Evolutionary conservation across 768 basidiomycete species (phyloP).

Genomic region (Fomitopsis pulvina): DNA sequence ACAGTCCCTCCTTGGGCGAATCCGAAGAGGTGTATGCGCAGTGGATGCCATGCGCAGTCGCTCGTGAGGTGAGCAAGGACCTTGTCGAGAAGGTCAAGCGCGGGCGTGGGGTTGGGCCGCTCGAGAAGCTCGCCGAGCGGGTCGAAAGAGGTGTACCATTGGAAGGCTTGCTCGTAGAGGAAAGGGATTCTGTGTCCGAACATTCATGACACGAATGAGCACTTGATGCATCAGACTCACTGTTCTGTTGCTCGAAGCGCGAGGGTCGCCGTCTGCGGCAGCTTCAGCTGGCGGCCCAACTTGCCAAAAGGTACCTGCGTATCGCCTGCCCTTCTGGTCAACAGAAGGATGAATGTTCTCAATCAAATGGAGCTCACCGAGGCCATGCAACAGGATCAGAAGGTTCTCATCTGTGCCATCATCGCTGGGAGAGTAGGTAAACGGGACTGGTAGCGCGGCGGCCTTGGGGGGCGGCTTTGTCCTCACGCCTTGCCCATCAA

Average conservation of each 20-base stretch:
- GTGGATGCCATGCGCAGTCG: conserved; percentile 58
- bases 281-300: conserved; percentile 63
- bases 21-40: conserved; percentile 80
- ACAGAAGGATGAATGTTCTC: background rate
- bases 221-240: conserved; percentile 32
- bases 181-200: conserved; percentile 57
- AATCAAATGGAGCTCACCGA: conserved; percentile 44
- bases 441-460: conserved; percentile 44
- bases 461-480: conserved; percentile 44
- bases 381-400: conserved; percentile 77
- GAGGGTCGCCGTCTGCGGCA: conserved; percentile 90
- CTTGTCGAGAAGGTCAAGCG: conserved; percentile 47
- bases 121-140: conserved; percentile 64
- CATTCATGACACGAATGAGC: background rate
- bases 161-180: conserved; percentile 71
- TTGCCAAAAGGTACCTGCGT: conserved; percentile 71
- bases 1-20: conserved; percentile 85
- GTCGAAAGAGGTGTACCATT: conserved; percentile 86
- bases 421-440: conserved; percentile 64
- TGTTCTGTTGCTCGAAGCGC: conserved; percentile 73
- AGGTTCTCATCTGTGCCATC: conserved; percentile 87
- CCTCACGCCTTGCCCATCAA: conserved; percentile 7
- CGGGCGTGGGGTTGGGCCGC: conserved; percentile 67
- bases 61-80: conserved; percentile 50
- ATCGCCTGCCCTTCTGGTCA: conserved; percentile 50